Evolutionary conservation across 805 yeast species (phyloP).

Genomic region (Ogataea trehaloabstinens): DNA sequence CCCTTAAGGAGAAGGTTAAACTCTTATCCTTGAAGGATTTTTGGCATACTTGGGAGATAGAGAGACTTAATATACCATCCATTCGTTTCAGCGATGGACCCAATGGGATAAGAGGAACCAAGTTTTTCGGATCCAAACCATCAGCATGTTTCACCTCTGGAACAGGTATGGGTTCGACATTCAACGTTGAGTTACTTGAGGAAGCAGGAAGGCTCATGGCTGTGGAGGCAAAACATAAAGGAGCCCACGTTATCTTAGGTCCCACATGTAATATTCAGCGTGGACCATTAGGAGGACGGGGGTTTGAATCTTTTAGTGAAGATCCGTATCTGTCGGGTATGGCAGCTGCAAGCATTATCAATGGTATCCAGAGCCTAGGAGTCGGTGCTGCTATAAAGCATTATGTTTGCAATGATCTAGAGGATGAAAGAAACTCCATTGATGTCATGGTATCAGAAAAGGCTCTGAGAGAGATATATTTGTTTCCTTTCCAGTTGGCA

Average conservation of each 20-base stretch:
- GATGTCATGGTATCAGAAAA: conserved; percentile 54
- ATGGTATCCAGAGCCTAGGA: conserved; percentile 53
- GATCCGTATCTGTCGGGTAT: conserved; percentile 38
- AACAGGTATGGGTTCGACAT: conserved; percentile 45
- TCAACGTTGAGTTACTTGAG: conserved; percentile 38
- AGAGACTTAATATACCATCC: conserved; percentile 35
- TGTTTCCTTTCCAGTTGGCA: conserved; percentile 66
- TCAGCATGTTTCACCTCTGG: conserved; percentile 49
- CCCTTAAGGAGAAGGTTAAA: conserved; percentile 30
- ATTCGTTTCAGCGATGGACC: conserved; percentile 44
- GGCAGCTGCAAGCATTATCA: conserved; percentile 46
- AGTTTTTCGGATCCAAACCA: conserved; percentile 39
- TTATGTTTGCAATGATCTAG: conserved; percentile 62
- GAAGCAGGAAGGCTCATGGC: conserved; percentile 45
- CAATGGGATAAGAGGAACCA: conserved; percentile 47
- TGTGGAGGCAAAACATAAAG: conserved; percentile 43
- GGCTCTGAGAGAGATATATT: conserved; percentile 64
- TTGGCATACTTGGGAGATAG: conserved; percentile 40
- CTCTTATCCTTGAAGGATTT: conserved; percentile 34
- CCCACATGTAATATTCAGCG: conserved; percentile 42
- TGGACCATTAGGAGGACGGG: conserved; percentile 41
- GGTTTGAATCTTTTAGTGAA: conserved; percentile 21
- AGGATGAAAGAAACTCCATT: conserved; percentile 50
- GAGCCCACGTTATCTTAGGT: conserved; percentile 40
- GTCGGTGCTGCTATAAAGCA: conserved; percentile 63